These are phyloP conservation scores for Micractinium sp. DNA, from an alignment of 139 green algal species.

Conservation along the genomic window DNA sequence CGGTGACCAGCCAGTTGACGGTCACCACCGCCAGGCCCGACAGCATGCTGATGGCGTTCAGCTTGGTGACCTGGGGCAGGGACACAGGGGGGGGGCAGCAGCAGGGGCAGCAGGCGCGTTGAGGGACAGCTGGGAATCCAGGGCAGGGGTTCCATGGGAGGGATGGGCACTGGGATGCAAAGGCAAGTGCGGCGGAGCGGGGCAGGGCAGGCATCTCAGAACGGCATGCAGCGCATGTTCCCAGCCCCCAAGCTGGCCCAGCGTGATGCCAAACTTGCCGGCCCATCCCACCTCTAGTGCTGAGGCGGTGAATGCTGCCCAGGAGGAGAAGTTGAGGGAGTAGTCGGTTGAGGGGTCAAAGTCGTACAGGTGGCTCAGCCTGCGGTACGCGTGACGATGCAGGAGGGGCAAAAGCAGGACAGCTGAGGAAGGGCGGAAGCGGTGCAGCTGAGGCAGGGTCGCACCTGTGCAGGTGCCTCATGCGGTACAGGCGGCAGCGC, in stretches of 20 bases:
- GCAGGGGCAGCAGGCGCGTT: background rate
- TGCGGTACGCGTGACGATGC: background rate
- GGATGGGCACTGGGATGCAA: background rate
- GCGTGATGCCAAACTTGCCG: no score
- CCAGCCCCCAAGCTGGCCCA: no score
- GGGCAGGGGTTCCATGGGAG: background rate
- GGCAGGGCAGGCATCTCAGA: background rate
- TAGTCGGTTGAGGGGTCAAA: conserved; percentile 1
- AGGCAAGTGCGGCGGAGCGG: background rate
- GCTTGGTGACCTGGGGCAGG: conserved; percentile 19
- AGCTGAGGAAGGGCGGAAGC: background rate
- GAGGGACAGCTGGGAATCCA: background rate
- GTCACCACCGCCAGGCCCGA: conserved; percentile 43
- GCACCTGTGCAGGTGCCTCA: no score
- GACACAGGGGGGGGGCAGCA: background rate
- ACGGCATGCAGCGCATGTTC: background rate
- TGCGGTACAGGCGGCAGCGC: no score
- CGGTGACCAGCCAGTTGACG: conserved; percentile 44
- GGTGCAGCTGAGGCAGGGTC: background rate
- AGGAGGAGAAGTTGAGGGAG: conserved; percentile 33
- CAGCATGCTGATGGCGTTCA: conserved; percentile 36
- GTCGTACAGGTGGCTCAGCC: conserved; percentile 16
- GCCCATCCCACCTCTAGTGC: background rate
- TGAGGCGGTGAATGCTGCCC: conserved; percentile 19
- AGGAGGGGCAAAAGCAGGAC: background rate